Base-by-base conservation (phyloP, 306 rosid species). In the Citrullus mucosospermus region DNA sequence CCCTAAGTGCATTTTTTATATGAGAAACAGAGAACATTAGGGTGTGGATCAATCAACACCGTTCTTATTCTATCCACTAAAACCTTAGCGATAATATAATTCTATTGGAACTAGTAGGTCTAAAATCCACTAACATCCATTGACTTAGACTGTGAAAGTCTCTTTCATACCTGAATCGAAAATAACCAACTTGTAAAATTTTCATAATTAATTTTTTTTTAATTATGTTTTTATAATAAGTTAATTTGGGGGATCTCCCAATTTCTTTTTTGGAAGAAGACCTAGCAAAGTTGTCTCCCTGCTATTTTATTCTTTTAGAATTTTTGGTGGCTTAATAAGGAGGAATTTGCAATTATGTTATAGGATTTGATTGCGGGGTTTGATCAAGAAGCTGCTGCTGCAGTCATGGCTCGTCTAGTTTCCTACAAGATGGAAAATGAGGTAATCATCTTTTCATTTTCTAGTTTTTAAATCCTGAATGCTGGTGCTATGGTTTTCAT, bases 321-420 rank as follows among this genome's bases (percentile, higher is more conserved):
- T 50, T 3, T 50, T 50, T 72, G 77, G 60, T 72, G 38, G 60
- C 53, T 50, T 15, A 72, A 2, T 39, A 43, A 50, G 38, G 57
- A 70, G 12, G 15, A 46, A 70, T 22, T 70, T 70, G 20, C 43
- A 72, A 30, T 72, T 82, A 74, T 79, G 22, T 70, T 62, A 65
- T 73, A 95, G 99, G 99, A 95, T 46, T 88, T 95, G 96, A 83
- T 88, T 85, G 90, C 99, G 84, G 99, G 99, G 70, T 95, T 95
- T 89, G 99, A 95, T 88, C 99, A 95, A 90, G 99, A 95, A 92
- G 99, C 99, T 54, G 99, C 99, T 82, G 97, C 95, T 41, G 96
- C 85, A 81, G 93, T 95, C 81, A 90, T 92, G 98, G 99, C 99
- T 68, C 93, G 99, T 59, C 90, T 91, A 57, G 99, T 95, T 76